phyloP scores from a whole-genome alignment of 768 basidiomycete species.

The Pleurotus giganteus region DNA sequence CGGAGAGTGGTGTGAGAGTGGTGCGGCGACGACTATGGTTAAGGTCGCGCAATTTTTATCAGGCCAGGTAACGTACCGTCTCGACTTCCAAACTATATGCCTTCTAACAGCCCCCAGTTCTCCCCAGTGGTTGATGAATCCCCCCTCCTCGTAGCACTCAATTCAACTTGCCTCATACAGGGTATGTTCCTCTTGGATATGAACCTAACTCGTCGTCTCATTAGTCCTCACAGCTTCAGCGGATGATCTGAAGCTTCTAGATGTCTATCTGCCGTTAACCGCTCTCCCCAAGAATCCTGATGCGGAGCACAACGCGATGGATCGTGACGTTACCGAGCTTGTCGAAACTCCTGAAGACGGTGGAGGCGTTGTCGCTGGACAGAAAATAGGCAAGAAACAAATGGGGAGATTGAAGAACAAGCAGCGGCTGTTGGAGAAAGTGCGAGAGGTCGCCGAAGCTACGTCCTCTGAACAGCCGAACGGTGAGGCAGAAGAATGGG shows the following conservation, averaged over 20 bases:
- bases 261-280: constrained; percentile 57
- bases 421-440: constrained; percentile 38
- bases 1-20: constrained; percentile 30
- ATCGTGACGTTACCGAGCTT: constrained; percentile 23
- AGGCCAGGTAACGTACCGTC: constrained; percentile 33
- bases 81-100: background rate
- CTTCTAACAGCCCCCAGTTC: background rate
- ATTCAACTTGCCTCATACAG: constrained; percentile 39
- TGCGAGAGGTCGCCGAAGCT: constrained; percentile 15
- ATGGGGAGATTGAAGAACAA: constrained; percentile 52
- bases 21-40: constrained; percentile 19
- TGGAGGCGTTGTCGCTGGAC: constrained; percentile 11
- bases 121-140: background rate
- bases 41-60: constrained; percentile 29
- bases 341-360: constrained; percentile 11
- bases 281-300: constrained; percentile 61
- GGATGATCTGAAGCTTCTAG: constrained; percentile 49
- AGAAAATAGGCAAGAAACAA: constrained; percentile 40
- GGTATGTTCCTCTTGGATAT: constrained; percentile 34
- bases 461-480: background rate
- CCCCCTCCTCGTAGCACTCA: constrained; percentile 42
- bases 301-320: constrained; percentile 40
- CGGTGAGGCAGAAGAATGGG: background rate
- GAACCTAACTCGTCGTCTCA: constrained; percentile 1
- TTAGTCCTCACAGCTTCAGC: constrained; percentile 36